phyloP scores from a whole-genome alignment of 805 yeast genomes.

The Myxozyma neglecta region DNA sequence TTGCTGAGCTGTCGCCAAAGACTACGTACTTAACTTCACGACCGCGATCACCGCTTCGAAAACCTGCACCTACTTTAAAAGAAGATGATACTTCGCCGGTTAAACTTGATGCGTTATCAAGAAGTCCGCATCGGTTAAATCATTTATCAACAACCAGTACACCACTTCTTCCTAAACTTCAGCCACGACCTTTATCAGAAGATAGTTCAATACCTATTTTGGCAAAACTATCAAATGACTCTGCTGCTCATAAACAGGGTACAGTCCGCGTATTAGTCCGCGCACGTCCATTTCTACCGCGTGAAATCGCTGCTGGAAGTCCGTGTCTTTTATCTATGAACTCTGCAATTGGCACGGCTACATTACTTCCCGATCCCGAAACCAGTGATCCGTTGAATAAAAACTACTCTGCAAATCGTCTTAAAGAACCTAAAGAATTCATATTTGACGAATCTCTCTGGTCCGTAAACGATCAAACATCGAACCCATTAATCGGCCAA shows the following conservation, averaged over 20 bases:
- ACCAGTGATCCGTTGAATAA: not conserved
- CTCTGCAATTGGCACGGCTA: constrained; percentile 15
- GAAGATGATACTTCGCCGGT: not conserved
- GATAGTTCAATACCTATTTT: not conserved
- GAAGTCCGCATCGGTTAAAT: not conserved
- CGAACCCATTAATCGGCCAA: constrained; percentile 47
- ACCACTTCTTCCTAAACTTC: not conserved
- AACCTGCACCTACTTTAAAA: constrained; percentile 14
- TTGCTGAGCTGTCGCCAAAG: not conserved
- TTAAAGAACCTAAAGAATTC: constrained; percentile 40
- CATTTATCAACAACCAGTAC: not conserved
- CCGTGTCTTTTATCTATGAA: constrained; percentile 22
- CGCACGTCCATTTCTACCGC: constrained; percentile 30
- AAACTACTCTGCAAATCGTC: constrained; percentile 23
- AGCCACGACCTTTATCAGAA: not conserved
- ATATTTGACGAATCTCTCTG: constrained; percentile 52
- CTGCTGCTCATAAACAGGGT: constrained; percentile 17
- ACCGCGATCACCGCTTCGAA: constrained; percentile 27
- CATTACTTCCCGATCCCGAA: constrained; percentile 14
- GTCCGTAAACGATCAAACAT: constrained; percentile 43
- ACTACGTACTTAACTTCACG: constrained; percentile 18
- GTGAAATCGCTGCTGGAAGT: constrained; percentile 21
- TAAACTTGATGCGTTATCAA: not conserved
- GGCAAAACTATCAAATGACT: constrained; percentile 6
- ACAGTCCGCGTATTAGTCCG: constrained; percentile 32